Evolutionary conservation across 1,284 basidiomycete species (phyloP).

Genomic region (Vanrija humicola): DNA sequence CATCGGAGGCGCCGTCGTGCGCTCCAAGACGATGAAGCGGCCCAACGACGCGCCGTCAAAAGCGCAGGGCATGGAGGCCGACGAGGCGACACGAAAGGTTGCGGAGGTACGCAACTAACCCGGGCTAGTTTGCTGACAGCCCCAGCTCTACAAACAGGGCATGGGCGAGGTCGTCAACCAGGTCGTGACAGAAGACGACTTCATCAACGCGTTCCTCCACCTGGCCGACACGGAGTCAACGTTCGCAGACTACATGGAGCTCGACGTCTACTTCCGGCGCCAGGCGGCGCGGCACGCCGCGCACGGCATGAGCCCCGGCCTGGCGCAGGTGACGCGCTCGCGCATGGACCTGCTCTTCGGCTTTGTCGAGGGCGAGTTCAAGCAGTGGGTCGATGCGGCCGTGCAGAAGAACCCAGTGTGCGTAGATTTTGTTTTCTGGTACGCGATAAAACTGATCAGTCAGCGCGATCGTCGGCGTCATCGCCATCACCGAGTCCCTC

Average conservation of each 20-base stretch:
- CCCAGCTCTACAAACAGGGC: slow-evolving; percentile 67
- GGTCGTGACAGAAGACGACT: slow-evolving; percentile 77
- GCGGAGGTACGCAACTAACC: neutral
- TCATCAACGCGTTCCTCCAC: slow-evolving; percentile 87
- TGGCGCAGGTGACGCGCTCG: slow-evolving; percentile 73
- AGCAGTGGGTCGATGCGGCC: slow-evolving; percentile 76
- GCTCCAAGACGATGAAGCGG: slow-evolving; percentile 65
- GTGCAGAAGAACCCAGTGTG: slow-evolving; percentile 73
- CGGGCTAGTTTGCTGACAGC: too few species aligned
- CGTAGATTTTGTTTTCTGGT: slow-evolving; percentile 39
- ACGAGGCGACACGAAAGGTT: slow-evolving; percentile 11
- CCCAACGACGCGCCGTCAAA: neutral
- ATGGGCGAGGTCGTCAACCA: slow-evolving; percentile 72
- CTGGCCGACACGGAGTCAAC: slow-evolving; percentile 83
- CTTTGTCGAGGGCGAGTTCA: slow-evolving; percentile 78
- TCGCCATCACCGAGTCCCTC: slow-evolving; percentile 75
- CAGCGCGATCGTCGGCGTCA: slow-evolving; percentile 81
- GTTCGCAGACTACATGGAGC: slow-evolving; percentile 91
- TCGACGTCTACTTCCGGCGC: slow-evolving; percentile 90
- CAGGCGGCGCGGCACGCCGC: slow-evolving; percentile 70
- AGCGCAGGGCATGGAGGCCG: slow-evolving; percentile 1
- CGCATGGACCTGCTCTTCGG: slow-evolving; percentile 95
- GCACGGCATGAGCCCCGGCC: slow-evolving; percentile 60
- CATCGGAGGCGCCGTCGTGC: slow-evolving; percentile 54
- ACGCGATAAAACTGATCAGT: neutral